A percentile compares a stretch with the other conserved stretches of the same genome.
phyloP scores from a whole-genome alignment of 805 yeast species.

The Suhomyces kilbournensis region DNA sequence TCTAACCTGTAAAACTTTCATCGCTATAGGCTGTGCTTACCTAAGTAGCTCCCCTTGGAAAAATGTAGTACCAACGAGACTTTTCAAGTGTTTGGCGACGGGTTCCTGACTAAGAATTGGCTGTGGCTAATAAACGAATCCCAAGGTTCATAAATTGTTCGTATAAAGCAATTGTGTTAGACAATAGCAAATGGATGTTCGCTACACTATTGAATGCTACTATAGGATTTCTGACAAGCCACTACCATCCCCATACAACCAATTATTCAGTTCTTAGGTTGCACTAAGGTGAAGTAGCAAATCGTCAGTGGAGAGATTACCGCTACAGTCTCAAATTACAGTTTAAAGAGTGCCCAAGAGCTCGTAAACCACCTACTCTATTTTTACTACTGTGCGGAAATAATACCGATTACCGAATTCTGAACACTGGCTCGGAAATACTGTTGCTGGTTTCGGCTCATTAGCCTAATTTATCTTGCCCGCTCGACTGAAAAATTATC shows the following conservation, averaged over 20 bases:
- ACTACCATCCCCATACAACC: neutral
- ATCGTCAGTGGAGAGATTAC: neutral
- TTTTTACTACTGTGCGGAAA: neutral
- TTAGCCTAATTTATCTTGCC: neutral
- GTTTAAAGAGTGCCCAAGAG: neutral
- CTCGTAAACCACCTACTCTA: neutral
- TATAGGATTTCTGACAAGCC: neutral
- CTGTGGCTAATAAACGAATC: neutral
- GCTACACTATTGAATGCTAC: neutral
- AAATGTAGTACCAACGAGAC: neutral
- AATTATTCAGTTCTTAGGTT: neutral
- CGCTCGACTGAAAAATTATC: neutral
- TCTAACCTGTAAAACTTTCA: neutral
- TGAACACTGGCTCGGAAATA: neutral
- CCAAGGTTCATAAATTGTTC: neutral
- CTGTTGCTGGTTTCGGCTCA: neutral
- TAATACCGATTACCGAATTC: neutral
- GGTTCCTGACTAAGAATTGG: neutral
- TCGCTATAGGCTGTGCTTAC: neutral
- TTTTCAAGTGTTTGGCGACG: neutral
- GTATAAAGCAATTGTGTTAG: neutral
- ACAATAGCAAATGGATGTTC: neutral
- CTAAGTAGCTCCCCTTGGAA: neutral
- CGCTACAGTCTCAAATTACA: neutral
- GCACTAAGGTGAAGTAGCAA: neutral